Base-by-base conservation (phyloP, 495 filamentous ascomycete genomes). In the Penicillium roqueforti region DNA sequence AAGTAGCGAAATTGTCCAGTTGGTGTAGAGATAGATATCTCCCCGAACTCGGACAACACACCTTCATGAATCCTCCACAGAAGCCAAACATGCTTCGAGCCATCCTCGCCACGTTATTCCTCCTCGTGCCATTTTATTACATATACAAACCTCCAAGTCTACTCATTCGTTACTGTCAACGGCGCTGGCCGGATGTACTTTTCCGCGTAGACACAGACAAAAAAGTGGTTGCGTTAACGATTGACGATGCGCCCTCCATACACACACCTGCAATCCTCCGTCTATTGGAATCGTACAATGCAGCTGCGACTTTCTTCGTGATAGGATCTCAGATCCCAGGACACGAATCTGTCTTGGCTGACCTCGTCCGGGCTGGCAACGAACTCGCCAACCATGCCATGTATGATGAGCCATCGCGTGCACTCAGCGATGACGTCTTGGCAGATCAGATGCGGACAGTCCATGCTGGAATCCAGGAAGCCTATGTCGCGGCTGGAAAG, bases 381-480 rank as follows among this genome's bases (percentile, higher is more conserved):
- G 88, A 92, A 65, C 75, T 92, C 9, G 90, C 80, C 39, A 95
- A 95, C 68, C 90, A 96, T 67, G 90, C 85, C 4, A 91, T 91
- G 87, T 75, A 79, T 63, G 89, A 96, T 70, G 88, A 92, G 70
- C 82, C 87, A 4, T 83, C 82, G 22, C 71, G 80, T 48, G 68
- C 62, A 6, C 54, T 80, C 13, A 65, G 59, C 41, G 57, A 77
- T 22, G 61, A 54, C 5, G 57, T 60, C 2, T 65, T 81, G 10
- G 40, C 51, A 4, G 65, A 64, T 3, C 70, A 80, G 51, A 74
- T 82, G 11, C 53, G 41, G 7, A 47, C 58, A 2, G 75, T 80
- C 11, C 70, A 81, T 49, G 46, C 45, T 0, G 68, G 77, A 53
- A 84, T 91, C 38, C 60, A 68, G 26, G 66, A 60, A 1, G 80